Conservation (phyloP, 805 yeast genomes). For the Metschnikowia proteae region DNA sequence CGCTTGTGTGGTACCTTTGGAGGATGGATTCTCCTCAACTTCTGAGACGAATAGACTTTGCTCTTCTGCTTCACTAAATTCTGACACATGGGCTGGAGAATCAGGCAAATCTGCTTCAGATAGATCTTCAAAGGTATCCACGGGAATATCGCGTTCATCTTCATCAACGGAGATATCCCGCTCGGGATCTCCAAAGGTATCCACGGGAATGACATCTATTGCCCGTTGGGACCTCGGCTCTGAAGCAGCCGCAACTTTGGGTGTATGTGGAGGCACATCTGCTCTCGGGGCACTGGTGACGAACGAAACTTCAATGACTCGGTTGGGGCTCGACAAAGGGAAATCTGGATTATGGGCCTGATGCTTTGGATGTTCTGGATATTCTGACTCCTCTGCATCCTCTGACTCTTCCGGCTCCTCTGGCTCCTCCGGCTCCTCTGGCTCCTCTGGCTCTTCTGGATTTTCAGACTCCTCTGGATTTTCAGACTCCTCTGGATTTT, state of each 20-base stretch:
- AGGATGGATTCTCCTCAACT: neutral
- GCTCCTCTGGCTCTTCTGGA: neutral
- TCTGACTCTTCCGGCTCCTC: neutral
- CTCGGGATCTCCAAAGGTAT: too few species aligned
- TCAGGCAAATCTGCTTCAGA: neutral
- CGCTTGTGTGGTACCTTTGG: neutral
- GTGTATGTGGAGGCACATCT: too few species aligned
- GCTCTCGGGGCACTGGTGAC: too few species aligned
- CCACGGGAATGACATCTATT: too few species aligned
- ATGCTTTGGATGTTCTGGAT: neutral
- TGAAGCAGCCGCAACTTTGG: too few species aligned
- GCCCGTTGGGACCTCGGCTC: too few species aligned
- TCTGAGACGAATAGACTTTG: neutral
- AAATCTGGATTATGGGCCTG: too few species aligned
- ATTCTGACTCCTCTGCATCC: neutral
- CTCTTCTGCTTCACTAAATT: neutral
- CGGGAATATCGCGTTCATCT: neutral
- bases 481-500: constrained; percentile 11
- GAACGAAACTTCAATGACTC: too few species aligned
- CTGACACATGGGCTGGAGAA: neutral
- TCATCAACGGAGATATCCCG: too few species aligned
- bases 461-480: neutral
- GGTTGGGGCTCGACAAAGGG: too few species aligned
- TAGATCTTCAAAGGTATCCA: neutral
- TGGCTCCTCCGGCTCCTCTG: neutral